Percentiles rank a stretch among this genome's conserved stretches.
Evolutionary conservation across 1,284 basidiomycete species (phyloP).

Genomic region (Volvariella volvacea): DNA sequence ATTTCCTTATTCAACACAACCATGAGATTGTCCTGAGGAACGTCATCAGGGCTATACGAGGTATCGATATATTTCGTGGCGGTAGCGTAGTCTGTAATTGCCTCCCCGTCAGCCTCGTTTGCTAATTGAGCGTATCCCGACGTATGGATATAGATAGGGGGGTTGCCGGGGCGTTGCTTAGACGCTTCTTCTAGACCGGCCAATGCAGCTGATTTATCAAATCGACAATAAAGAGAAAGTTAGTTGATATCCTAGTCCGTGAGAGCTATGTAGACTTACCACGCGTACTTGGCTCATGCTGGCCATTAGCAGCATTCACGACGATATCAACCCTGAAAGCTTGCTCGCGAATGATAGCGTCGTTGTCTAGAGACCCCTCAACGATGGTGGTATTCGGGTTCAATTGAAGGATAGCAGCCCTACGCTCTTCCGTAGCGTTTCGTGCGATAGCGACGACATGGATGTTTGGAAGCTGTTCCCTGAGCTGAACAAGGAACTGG

Average conservation of each 20-base stretch:
- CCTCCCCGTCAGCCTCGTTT: conserved; percentile 28
- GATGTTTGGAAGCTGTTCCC: conserved; percentile 19
- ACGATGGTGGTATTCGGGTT: conserved; percentile 26
- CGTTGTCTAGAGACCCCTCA: conserved; percentile 30
- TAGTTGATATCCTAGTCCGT: conserved; percentile 12
- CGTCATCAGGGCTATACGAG: background rate
- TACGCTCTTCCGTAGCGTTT: conserved; percentile 22
- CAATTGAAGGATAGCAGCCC: conserved; percentile 18
- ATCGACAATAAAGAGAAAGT: too few relatives aligned
- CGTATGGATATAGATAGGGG: conserved; percentile 34
- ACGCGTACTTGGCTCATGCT: too few relatives aligned
- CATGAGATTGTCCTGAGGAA: background rate
- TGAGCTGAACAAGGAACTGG: conserved; percentile 27
- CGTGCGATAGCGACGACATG: conserved; percentile 29
- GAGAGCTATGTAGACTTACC: too few relatives aligned
- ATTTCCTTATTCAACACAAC: background rate
- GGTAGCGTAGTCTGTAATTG: background rate
- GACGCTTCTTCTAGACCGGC: conserved; percentile 25
- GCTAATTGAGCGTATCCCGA: conserved; percentile 31
- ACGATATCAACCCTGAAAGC: conserved; percentile 22
- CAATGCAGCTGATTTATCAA: conserved; percentile 25
- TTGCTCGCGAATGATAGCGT: conserved; percentile 25
- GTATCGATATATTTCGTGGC: background rate
- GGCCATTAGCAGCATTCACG: conserved; percentile 26
- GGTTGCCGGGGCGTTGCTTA: conserved; percentile 21